Evolutionary conservation across 192 early-diverging fungal genomes (phyloP), one percentile per base, ranked within the genome.

Genomic region (Chytriomyces confervae): DNA sequence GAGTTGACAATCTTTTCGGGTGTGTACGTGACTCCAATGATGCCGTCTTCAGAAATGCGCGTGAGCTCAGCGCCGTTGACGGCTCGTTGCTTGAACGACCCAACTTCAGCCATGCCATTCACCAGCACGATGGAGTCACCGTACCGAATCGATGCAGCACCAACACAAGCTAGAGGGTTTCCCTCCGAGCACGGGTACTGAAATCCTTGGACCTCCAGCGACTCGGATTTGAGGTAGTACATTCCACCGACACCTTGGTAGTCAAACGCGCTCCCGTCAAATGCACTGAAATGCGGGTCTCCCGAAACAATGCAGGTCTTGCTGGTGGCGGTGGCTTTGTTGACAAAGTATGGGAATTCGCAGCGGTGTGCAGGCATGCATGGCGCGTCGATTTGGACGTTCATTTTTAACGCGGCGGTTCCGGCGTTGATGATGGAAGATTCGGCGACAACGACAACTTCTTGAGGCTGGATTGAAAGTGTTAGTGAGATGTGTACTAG

Each of bases 181-280:
- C 18, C 18, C 24, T 11, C 11, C 16, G 62, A 64, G 7, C 62
- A 64, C 2, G 62, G 62, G 24, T 64, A 64, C 62, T 64, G 62
- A 6, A 24, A 64, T 11, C 62, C 62, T 64, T 64, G 62, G 1
- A 64, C 62, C 29, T 64, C 62, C 18, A 64, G 29, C 10, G 11
- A 64, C 5, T 64, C 24, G 29, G 62, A 64, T 27, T 64, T 64
- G 62, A 64, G n/a, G 62, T 64, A 64, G 62, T 64, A 64, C 10
- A 64, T 24, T 13, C 62, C 62, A 27, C 62, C 62, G 62, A 64
- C 62, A 11, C 62, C 62, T 27, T 64, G 62, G 62, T 64, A 64
- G 10, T 18, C 16, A 64, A 64, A 24, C 18, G 10, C 29, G 62
- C 62, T 64, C 0, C 29, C 20, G 24, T 64, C 62, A 64, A 64